These are phyloP conservation scores for Monosporascus sp. DNA, from an alignment of 2,329 filamentous ascomycete species.

Conservation along the genomic window DNA sequence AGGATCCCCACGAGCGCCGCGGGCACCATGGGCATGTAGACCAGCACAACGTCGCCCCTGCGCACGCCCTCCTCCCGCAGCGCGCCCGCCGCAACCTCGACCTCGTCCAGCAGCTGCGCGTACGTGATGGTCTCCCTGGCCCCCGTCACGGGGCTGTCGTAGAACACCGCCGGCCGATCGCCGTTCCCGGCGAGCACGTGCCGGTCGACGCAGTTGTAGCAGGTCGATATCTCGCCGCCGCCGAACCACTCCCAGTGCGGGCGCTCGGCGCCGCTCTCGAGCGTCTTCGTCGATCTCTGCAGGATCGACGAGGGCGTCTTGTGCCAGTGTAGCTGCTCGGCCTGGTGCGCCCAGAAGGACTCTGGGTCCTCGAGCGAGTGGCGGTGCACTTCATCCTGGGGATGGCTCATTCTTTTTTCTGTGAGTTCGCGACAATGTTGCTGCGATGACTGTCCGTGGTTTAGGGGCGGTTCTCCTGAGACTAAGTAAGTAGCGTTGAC, in stretches of 20 bases:
- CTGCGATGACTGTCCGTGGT: not conserved
- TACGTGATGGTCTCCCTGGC: slow-evolving; percentile 72
- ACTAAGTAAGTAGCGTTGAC: not conserved
- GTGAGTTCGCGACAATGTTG: too few relatives aligned
- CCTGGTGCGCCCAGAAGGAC: slow-evolving; percentile 70
- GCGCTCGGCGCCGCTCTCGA: slow-evolving; percentile 58
- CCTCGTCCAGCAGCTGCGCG: slow-evolving; percentile 66
- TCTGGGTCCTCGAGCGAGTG: slow-evolving; percentile 64
- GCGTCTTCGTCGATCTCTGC: slow-evolving; percentile 53
- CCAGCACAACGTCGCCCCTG: not conserved
- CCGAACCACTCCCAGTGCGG: slow-evolving; percentile 87
- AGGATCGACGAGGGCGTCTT: slow-evolving; percentile 63
- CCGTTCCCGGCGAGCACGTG: slow-evolving; percentile 80
- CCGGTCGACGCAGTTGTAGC: slow-evolving; percentile 85
- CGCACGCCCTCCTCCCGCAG: slow-evolving; percentile 67
- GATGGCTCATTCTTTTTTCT: slow-evolving; percentile 25
- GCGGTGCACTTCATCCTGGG: slow-evolving; percentile 46
- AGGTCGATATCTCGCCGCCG: slow-evolving; percentile 81
- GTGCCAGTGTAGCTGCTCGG: slow-evolving; percentile 75
- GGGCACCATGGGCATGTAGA: slow-evolving; percentile 98
- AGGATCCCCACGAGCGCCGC: slow-evolving; percentile 82
- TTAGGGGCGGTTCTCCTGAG: not conserved
- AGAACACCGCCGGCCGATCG: slow-evolving; percentile 69
- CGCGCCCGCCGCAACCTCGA: slow-evolving; percentile 76
- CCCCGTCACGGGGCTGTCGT: slow-evolving; percentile 79